These are phyloP conservation scores for Clarkia xantiana DNA, from an alignment of 345 rosid genomes.

Conservation along the genomic window DNA sequence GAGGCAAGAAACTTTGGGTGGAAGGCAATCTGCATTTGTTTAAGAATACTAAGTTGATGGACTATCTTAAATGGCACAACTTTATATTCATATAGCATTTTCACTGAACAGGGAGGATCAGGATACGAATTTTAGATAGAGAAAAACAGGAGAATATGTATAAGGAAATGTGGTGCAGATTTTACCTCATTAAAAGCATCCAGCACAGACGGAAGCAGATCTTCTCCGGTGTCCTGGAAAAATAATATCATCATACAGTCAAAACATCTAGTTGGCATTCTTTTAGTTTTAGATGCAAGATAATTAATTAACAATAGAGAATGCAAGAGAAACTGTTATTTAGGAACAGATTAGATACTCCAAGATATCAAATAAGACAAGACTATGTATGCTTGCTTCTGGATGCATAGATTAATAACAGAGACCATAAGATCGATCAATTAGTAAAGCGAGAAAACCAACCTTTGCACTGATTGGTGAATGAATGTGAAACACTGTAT, in stretches of 20 bases:
- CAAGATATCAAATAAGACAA: background rate
- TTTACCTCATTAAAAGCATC: conserved; percentile 93
- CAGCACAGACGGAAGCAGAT: conserved; percentile 70
- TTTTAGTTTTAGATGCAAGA: background rate
- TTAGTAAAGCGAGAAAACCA: conserved; percentile 6
- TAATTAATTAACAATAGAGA: background rate
- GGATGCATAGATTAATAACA: no score
- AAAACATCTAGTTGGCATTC: conserved; percentile 5
- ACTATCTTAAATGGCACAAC: no score
- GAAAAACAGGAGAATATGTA: background rate
- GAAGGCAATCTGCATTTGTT: conserved; percentile 68
- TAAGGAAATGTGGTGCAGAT: background rate
- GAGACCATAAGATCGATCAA: no score
- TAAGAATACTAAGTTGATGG: conserved; percentile 1
- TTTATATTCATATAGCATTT: background rate
- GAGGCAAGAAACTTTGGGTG: conserved; percentile 89
- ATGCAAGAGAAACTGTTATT: background rate
- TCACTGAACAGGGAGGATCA: background rate
- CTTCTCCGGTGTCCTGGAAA: conserved; percentile 71
- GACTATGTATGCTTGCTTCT: no score
- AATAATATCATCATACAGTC: conserved; percentile 10
- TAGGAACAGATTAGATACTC: conserved; percentile 1
- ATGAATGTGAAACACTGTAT: conserved; percentile 97
- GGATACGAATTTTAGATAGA: conserved; percentile 1
- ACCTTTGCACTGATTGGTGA: conserved; percentile 90